phyloP scores from a whole-genome alignment of 176 grass and related monocot genomes.

The Oryza meyeriana region DNA sequence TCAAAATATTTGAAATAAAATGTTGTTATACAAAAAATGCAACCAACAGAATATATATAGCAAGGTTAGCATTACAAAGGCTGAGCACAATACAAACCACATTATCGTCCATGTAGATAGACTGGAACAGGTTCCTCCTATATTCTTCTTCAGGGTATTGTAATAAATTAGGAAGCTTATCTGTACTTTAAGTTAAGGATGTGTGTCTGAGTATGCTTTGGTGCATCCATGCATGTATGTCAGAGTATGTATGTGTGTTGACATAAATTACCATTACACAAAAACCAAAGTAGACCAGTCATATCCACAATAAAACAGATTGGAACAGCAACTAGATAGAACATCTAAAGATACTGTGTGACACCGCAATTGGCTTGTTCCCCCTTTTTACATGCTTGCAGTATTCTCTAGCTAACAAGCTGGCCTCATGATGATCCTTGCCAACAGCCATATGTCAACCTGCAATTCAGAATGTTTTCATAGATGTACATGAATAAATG shows the following conservation, averaged over 20 bases:
- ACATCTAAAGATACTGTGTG: constrained; percentile 40
- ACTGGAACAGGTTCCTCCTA: constrained; percentile 36
- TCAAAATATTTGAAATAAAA: neutral
- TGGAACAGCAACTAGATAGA: neutral
- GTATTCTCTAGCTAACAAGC: constrained; percentile 44
- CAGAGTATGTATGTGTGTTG: too few species aligned
- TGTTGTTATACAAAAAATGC: neutral
- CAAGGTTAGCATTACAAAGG: neutral
- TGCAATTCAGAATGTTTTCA: constrained; percentile 21
- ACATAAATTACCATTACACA: too few species aligned
- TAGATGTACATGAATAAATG: neutral
- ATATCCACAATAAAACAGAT: neutral
- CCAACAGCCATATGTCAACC: constrained; percentile 63
- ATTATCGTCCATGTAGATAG: constrained; percentile 57
- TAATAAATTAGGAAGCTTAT: constrained; percentile 52
- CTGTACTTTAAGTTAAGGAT: constrained; percentile 34
- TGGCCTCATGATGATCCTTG: constrained; percentile 55
- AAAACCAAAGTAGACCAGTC: too few species aligned
- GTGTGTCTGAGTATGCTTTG: neutral
- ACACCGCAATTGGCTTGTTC: constrained; percentile 52
- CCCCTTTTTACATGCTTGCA: constrained; percentile 36
- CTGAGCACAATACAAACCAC: constrained; percentile 30
- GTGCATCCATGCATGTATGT: too few species aligned
- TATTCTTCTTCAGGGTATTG: constrained; percentile 42
- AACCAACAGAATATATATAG: constrained; percentile 3